A percentile compares a stretch with the other conserved stretches of the same genome.
Evolutionary conservation across 768 basidiomycete species (phyloP).

Genomic region (Tulasnella sp.): DNA sequence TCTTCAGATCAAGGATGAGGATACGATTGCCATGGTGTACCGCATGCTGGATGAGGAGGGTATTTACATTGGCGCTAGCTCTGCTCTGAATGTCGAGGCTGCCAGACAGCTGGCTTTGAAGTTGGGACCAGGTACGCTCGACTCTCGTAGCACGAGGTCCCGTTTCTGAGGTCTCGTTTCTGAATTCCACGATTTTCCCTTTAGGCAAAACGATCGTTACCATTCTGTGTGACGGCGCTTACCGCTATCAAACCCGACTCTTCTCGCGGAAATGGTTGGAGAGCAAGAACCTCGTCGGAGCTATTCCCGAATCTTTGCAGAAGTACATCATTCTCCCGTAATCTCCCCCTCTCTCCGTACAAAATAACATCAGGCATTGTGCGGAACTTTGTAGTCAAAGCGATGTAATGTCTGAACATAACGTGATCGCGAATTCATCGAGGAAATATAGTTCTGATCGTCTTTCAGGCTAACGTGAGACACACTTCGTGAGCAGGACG

Average conservation of each 20-base stretch:
- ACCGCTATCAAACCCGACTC: slow-evolving; percentile 86
- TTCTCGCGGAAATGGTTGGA: slow-evolving; percentile 91
- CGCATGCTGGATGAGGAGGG: slow-evolving; percentile 86
- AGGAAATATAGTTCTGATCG: too few species aligned
- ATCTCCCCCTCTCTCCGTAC: background rate
- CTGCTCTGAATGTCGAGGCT: slow-evolving; percentile 90
- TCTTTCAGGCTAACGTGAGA: too few species aligned
- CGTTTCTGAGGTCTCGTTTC: background rate
- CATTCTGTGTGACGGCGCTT: slow-evolving; percentile 89
- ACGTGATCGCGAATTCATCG: too few species aligned
- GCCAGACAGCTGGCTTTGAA: slow-evolving; percentile 78
- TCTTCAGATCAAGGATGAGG: slow-evolving; percentile 74
- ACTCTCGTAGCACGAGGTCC: background rate
- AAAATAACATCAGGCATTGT: background rate
- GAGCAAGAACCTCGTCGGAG: slow-evolving; percentile 60
- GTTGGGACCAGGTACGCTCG: slow-evolving; percentile 60
- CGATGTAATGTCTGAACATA: too few species aligned
- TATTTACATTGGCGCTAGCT: slow-evolving; percentile 86
- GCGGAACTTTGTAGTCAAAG: background rate
- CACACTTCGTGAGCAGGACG: background rate
- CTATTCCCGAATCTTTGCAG: slow-evolving; percentile 72
- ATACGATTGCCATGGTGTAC: slow-evolving; percentile 90
- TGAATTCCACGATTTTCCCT: too few species aligned
- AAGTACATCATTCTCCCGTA: slow-evolving; percentile 85
- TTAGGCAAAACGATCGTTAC: slow-evolving; percentile 78